Percentiles rank a stretch among this genome's conserved stretches.
Evolutionary conservation across 345 rosid species (phyloP).

Genomic region (Iberis pinnata): DNA sequence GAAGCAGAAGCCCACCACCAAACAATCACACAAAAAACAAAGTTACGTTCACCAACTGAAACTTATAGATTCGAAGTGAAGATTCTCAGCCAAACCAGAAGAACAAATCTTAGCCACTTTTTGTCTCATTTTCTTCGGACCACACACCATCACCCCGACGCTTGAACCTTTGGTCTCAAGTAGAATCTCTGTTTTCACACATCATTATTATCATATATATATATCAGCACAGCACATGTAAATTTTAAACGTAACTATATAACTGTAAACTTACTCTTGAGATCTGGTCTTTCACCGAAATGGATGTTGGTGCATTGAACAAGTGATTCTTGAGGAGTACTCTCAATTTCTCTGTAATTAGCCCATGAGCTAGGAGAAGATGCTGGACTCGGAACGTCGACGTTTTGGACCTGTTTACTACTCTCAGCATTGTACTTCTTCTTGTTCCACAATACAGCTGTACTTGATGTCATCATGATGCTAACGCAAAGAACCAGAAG

Average conservation of each 20-base stretch:
- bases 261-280: conserved; percentile 49
- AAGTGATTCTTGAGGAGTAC: conserved; percentile 49
- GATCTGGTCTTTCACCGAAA: conserved; percentile 61
- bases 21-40: no score
- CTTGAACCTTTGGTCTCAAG: conserved; percentile 45
- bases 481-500: conserved; percentile 43
- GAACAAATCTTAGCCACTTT: conserved; percentile 59
- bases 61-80: conserved; percentile 74
- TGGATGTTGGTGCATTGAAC: conserved; percentile 41
- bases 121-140: conserved; percentile 69
- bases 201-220: not conserved
- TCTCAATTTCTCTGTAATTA: conserved; percentile 54
- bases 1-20: no score
- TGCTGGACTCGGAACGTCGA: conserved; percentile 28
- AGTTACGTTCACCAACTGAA: conserved; percentile 93
- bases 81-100: conserved; percentile 46
- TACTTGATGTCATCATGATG: conserved; percentile 41
- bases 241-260: not conserved
- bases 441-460: conserved; percentile 58
- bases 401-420: conserved; percentile 35
- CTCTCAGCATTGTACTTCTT: conserved; percentile 31
- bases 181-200: conserved; percentile 41
- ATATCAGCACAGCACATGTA: no score
- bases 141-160: conserved; percentile 68
- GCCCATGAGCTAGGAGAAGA: conserved; percentile 31